Evolutionary conservation across 495 filamentous ascomycete genomes (phyloP), one percentile per base, ranked within the genome.

Genomic region (Aspergillus avenaceus): DNA sequence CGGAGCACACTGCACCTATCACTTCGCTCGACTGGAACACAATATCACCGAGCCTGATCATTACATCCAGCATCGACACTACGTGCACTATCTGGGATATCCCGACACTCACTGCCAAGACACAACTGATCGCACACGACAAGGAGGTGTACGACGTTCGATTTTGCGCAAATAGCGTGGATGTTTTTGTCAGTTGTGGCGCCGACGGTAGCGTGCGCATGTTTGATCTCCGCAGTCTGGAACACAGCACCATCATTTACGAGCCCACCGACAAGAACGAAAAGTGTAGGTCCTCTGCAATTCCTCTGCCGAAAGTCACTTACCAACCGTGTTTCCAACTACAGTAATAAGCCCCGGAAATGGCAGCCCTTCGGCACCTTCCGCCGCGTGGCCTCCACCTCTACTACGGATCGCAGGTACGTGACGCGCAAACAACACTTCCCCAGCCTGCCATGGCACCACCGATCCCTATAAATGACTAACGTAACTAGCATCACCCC

Each of bases 11-110:
- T 8, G 93, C 93, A 4, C 93, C 93, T 8, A 82, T 99, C 34
- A 99, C 93, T 3, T 95, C 90, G 8, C 74, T 99, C 22, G 93
- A 99, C 69, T 99, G 93, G 93, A 99, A 99, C 54, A 93, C 87
- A 5, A 84, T 97, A 36, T 93, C 88, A 5, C 93, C 93, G 4
- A 96, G 91, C 63, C 71, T 97, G 31, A 99, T 99, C 59, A 99
- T 99, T 53, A 99, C 93, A 0, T 95, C 89, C 3, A 97, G 92
- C 64, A 99, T 99, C 53, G 93, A 99, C 64, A 99, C 93, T 0
- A 99, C 93, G 1, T 99, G 93, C 70, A 99, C 93, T n/a, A 97
- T 99, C 49, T 99, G 93, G 93, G 93, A 99, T 60, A 99, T 99
- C 24, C 93, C 93, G 2, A 96, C 93, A 3, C 72, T 99, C 52